phyloP scores from a whole-genome alignment of 1,284 basidiomycete genomes.

The Irpex lacteus region DNA sequence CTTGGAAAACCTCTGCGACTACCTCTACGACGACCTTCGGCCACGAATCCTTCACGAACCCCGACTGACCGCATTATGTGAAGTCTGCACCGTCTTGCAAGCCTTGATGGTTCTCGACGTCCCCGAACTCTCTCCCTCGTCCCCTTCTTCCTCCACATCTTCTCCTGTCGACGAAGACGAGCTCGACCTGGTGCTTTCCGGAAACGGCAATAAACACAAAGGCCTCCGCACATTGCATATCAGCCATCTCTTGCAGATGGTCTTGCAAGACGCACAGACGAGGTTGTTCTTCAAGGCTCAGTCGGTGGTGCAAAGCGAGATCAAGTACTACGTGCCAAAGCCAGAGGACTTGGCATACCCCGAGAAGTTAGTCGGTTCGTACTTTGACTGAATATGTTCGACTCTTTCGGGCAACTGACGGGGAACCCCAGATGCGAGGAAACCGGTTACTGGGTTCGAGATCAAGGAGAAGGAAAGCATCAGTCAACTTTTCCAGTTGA shows the following conservation, averaged over 20 bases:
- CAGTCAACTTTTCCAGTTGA: slow-evolving; percentile 65
- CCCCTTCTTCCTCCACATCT: neutral
- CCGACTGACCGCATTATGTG: slow-evolving; percentile 80
- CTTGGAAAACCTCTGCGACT: slow-evolving; percentile 87
- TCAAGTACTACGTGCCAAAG: slow-evolving; percentile 77
- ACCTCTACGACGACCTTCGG: slow-evolving; percentile 90
- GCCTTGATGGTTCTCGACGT: slow-evolving; percentile 90
- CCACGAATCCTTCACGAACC: slow-evolving; percentile 92
- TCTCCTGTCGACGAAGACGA: slow-evolving; percentile 33
- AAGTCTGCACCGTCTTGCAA: slow-evolving; percentile 91
- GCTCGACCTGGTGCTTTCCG: slow-evolving; percentile 41
- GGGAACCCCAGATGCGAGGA: slow-evolving; percentile 37
- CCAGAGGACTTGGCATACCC: slow-evolving; percentile 84
- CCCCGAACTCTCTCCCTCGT: slow-evolving; percentile 30
- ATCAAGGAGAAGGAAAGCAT: slow-evolving; percentile 63
- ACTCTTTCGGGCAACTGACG: slow-evolving; percentile 3
- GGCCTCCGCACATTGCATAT: slow-evolving; percentile 61
- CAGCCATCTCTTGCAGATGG: slow-evolving; percentile 78
- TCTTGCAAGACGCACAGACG: slow-evolving; percentile 92
- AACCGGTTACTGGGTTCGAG: slow-evolving; percentile 39
- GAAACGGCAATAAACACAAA: slow-evolving; percentile 32
- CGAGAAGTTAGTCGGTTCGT: slow-evolving; percentile 65
- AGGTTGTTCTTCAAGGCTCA: slow-evolving; percentile 93
- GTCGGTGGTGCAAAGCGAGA: slow-evolving; percentile 83
- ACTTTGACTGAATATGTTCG: neutral